phyloP scores from a whole-genome alignment of 768 basidiomycete genomes.

The Gelatoporia subvermispora region DNA sequence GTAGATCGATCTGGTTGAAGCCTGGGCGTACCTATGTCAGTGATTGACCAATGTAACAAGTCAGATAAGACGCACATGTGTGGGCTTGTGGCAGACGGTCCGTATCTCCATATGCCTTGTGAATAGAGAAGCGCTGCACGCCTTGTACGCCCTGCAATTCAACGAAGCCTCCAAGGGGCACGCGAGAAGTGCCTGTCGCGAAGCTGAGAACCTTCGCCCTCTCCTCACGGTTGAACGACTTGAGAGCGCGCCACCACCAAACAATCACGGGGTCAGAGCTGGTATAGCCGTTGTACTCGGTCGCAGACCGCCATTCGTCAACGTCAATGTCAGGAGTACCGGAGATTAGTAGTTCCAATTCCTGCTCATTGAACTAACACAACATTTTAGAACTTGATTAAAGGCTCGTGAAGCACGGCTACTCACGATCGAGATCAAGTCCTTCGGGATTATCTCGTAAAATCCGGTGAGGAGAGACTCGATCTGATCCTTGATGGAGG shows the following conservation, averaged over 20 bases:
- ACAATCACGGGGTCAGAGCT: slow-evolving; percentile 92
- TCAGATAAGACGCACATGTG: slow-evolving; percentile 56
- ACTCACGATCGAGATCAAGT: slow-evolving; percentile 87
- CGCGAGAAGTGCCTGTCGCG: slow-evolving; percentile 88
- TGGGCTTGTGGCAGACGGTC: slow-evolving; percentile 87
- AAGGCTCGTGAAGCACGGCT: slow-evolving; percentile 9
- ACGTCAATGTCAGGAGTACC: slow-evolving; percentile 99
- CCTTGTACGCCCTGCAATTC: slow-evolving; percentile 96
- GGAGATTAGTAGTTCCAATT: slow-evolving; percentile 89
- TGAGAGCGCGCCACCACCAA: slow-evolving; percentile 99
- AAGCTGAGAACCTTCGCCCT: slow-evolving; percentile 96
- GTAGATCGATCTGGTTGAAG: slow-evolving; percentile 93
- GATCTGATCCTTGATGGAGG: slow-evolving; percentile 94
- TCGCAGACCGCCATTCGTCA: slow-evolving; percentile 93
- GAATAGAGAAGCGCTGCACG: slow-evolving; percentile 92
- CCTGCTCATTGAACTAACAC: slow-evolving; percentile 85
- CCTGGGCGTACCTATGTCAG: slow-evolving; percentile 39
- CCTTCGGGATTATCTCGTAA: slow-evolving; percentile 97
- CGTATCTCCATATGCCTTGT: slow-evolving; percentile 84
- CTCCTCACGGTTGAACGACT: slow-evolving; percentile 96
- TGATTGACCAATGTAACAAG: slow-evolving; percentile 6
- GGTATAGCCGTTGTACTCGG: slow-evolving; percentile 85
- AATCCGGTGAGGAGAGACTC: slow-evolving; percentile 86
- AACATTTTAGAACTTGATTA: slow-evolving; percentile 7
- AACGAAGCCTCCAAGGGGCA: slow-evolving; percentile 90